Evolutionary conservation across 805 yeast genomes (phyloP).

Genomic region (Huiozyma sinensis): DNA sequence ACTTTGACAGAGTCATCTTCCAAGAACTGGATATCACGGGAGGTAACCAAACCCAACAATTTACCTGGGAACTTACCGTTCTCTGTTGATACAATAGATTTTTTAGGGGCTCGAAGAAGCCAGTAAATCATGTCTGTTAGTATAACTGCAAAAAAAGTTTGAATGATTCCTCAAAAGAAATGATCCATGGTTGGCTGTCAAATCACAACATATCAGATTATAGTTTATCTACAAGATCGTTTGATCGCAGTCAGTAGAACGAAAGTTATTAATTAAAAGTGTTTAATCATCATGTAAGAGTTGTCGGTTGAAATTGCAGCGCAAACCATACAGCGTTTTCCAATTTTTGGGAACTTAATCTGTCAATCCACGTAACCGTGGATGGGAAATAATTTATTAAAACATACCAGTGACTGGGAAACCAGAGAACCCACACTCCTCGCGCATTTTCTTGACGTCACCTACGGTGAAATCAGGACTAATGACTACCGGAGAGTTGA

Average conservation of each 20-base stretch:
- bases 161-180: too few relatives aligned
- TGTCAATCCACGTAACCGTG: neutral
- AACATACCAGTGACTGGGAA: slow-evolving; percentile 99
- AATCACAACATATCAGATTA: slow-evolving; percentile 29
- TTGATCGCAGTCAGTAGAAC: slow-evolving; percentile 97
- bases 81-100: slow-evolving; percentile 36
- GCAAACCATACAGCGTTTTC: neutral
- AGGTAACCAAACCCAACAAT: slow-evolving; percentile 88
- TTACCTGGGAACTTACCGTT: slow-evolving; percentile 80
- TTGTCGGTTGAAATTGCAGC: neutral
- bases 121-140: slow-evolving; percentile 10
- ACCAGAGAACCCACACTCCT: slow-evolving; percentile 80
- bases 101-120: neutral
- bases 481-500: slow-evolving; percentile 85
- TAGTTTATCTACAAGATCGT: slow-evolving; percentile 87
- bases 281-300: slow-evolving; percentile 42
- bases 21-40: slow-evolving; percentile 94
- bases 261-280: slow-evolving; percentile 70
- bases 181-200: slow-evolving; percentile 5
- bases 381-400: neutral
- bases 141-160: slow-evolving; percentile 3
- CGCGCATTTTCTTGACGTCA: slow-evolving; percentile 64
- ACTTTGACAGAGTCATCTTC: slow-evolving; percentile 57
- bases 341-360: neutral
- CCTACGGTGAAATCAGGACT: slow-evolving; percentile 68